These are phyloP conservation scores for Cyberlindnera mrakii DNA, from an alignment of 805 yeast species.

Conservation along the genomic window DNA sequence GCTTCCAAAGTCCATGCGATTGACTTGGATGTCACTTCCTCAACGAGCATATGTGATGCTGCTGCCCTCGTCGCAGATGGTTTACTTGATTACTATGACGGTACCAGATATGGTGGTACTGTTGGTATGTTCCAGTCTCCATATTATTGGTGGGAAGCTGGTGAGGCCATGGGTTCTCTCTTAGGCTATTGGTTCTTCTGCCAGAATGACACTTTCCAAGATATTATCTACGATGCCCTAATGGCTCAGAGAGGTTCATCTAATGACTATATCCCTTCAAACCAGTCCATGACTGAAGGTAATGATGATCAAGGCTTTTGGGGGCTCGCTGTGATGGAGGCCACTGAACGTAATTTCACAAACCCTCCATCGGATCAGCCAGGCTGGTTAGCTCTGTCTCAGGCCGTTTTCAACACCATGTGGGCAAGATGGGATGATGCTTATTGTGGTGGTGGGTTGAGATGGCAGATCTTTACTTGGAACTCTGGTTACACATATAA, in stretches of 20 bases:
- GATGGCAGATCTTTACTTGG: constrained; percentile 73
- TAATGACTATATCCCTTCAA: constrained; percentile 54
- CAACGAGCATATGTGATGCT: constrained; percentile 49
- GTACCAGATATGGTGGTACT: constrained; percentile 54
- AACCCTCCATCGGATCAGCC: constrained; percentile 41
- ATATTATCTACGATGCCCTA: constrained; percentile 51
- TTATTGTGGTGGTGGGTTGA: constrained; percentile 57
- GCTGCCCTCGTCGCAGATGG: constrained; percentile 55
- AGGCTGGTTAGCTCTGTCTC: constrained; percentile 55
- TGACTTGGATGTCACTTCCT: constrained; percentile 32
- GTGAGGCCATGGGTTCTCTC: constrained; percentile 69
- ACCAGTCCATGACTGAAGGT: constrained; percentile 64
- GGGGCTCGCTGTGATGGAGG: constrained; percentile 63
- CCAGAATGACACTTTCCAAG: constrained; percentile 60
- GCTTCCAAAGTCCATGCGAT: constrained; percentile 20
- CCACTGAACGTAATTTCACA: constrained; percentile 56
- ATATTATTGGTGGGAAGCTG: constrained; percentile 92
- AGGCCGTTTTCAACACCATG: constrained; percentile 61
- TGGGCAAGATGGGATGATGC: constrained; percentile 53
- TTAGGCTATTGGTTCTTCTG: constrained; percentile 71
- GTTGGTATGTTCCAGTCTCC: constrained; percentile 70
- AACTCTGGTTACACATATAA: constrained; percentile 64
- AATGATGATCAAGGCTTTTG: constrained; percentile 74
- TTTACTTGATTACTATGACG: constrained; percentile 66
- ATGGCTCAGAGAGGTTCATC: constrained; percentile 39